These are phyloP conservation scores for Paramecium bursaria DNA, from an alignment of 73 alveolate species.

Conservation along the genomic window DNA sequence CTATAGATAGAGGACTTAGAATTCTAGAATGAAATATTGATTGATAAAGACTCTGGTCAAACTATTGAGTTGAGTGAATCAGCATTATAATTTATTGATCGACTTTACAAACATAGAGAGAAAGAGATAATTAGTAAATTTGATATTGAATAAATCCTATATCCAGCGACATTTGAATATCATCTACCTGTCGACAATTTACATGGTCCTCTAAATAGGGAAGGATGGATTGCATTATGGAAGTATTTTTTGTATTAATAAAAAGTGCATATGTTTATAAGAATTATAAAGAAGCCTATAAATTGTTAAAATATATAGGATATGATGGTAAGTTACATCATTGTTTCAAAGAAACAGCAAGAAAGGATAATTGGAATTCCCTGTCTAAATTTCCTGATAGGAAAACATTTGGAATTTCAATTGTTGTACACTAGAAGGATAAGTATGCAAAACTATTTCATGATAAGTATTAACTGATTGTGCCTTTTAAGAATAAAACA, in stretches of 20 bases:
- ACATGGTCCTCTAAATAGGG: background rate
- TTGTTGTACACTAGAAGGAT: too few species aligned
- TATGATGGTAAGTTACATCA: slow-evolving; percentile 17
- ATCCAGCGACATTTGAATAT: slow-evolving; percentile 7
- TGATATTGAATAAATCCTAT: slow-evolving; percentile 15
- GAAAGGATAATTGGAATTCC: slow-evolving; percentile 53
- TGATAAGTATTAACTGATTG: too few species aligned
- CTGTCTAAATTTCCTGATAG: slow-evolving; percentile 23
- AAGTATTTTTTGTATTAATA: slow-evolving; percentile 9
- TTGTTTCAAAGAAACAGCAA: slow-evolving; percentile 10
- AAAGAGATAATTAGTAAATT: background rate
- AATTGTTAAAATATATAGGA: slow-evolving; percentile 44
- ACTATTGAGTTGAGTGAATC: slow-evolving; percentile 68
- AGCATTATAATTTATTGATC: slow-evolving; percentile 11
- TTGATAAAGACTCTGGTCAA: slow-evolving; percentile 57
- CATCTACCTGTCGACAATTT: background rate
- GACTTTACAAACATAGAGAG: background rate
- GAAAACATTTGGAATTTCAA: slow-evolving; percentile 32
- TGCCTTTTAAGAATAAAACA: too few species aligned
- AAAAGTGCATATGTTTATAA: slow-evolving; percentile 32
- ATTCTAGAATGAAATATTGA: slow-evolving; percentile 47
- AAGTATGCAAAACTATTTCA: too few species aligned
- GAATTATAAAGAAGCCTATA: slow-evolving; percentile 57
- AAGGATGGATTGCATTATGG: slow-evolving; percentile 53
- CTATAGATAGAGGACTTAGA: slow-evolving; percentile 45